These are phyloP conservation scores for Podila clonocystis DNA, from an alignment of 192 early-diverging fungal species.

Conservation along the genomic window DNA sequence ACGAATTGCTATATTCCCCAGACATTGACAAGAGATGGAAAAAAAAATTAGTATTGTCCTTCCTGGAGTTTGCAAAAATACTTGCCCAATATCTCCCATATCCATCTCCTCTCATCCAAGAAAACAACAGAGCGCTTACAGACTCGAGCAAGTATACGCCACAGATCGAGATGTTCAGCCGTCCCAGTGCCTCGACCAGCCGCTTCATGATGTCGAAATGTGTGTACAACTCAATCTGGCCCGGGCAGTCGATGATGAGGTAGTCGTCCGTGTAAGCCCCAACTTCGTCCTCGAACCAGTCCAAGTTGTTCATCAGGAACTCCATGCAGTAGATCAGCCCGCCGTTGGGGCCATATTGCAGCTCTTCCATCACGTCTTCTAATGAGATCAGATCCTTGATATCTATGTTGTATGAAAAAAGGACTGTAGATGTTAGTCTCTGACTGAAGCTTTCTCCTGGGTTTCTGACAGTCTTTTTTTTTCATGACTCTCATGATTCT, in stretches of 20 bases:
- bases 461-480: too few species aligned
- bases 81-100: too few species aligned
- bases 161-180: conserved; percentile 85
- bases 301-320: conserved; percentile 94
- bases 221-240: conserved; percentile 99
- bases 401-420: conserved; percentile 55
- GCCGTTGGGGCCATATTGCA: conserved; percentile 97
- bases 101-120: not conserved
- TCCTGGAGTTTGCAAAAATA: too few species aligned
- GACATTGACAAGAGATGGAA: not conserved
- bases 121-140: conserved; percentile 10
- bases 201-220: conserved; percentile 96
- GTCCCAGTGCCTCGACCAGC: conserved; percentile 73
- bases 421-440: not conserved
- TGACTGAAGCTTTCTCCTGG: not conserved
- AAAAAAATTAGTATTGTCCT: not conserved
- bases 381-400: conserved; percentile 97
- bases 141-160: conserved; percentile 94
- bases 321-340: conserved; percentile 97
- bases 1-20: conserved; percentile 83
- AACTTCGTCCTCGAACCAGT: conserved; percentile 97
- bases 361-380: conserved; percentile 98
- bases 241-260: conserved; percentile 96
- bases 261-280: conserved; percentile 95
- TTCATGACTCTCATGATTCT: too few species aligned